These are phyloP conservation scores for Cylindrotheca closterium DNA, from an alignment of 108 stramenopile species.

Conservation along the genomic window DNA sequence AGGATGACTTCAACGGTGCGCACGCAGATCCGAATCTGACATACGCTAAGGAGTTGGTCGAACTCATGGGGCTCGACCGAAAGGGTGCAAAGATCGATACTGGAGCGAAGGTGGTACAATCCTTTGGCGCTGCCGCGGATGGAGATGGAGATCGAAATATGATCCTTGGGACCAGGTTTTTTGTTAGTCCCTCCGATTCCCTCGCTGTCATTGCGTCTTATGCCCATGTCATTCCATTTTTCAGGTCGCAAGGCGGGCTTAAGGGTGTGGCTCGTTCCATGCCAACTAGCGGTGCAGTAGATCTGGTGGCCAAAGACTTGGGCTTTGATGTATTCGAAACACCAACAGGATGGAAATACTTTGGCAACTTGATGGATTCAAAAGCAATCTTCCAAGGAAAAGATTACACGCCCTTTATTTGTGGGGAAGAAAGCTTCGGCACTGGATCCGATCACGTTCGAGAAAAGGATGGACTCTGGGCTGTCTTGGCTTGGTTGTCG, in stretches of 20 bases:
- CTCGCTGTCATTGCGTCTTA: conserved; percentile 98
- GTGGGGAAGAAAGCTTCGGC: conserved; percentile 99
- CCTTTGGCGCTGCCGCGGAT: conserved; percentile 99
- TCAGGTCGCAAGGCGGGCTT: conserved; percentile 94
- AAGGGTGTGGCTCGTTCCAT: conserved; percentile 98
- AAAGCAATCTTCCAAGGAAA: conserved; percentile 84
- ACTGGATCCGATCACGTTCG: conserved; percentile 98
- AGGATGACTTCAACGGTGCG: conserved; percentile 97
- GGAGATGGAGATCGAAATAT: conserved; percentile 99
- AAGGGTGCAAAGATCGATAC: conserved; percentile 82
- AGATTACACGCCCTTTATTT: conserved; percentile 98
- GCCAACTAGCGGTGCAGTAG: conserved; percentile 99
- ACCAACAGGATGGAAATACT: conserved; percentile 99
- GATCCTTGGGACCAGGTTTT: conserved; percentile 98
- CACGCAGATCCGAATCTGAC: conserved; percentile 99
- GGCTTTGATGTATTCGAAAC: conserved; percentile 95
- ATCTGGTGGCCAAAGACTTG: conserved; percentile 94
- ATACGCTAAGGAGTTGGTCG: conserved; percentile 96
- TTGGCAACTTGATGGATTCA: conserved; percentile 99
- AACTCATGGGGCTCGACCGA: conserved; percentile 88
- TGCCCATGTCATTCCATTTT: conserved; percentile 95
- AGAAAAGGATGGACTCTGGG: conserved; percentile 99
- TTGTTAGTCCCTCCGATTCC: conserved; percentile 99
- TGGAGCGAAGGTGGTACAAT: conserved; percentile 68
- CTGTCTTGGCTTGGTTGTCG: conserved; percentile 97